Base-by-base conservation (phyloP, 768 basidiomycete species). In the Cytidiella melzeri region DNA sequence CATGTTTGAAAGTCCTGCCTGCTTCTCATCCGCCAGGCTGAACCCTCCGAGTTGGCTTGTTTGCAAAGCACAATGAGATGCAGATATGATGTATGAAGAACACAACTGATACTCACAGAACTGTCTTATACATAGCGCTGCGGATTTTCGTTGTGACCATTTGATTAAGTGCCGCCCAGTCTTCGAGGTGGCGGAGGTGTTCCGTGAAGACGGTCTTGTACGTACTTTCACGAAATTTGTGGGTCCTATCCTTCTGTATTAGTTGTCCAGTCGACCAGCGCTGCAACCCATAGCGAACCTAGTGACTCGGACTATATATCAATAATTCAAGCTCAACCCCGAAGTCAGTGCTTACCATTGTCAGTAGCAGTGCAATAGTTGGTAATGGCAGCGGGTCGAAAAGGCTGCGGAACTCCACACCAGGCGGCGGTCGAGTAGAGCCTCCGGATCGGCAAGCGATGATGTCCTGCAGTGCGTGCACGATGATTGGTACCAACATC, bases 171-270 rank as follows among this genome's bases (percentile, higher is more conserved):
- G 3, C 21, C 23, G 40, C 39, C 47, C 47, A 48, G 11, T 23
- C 40, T 21, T 42, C 18, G 18, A 48, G 47, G 18, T 48, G 47
- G 3, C 3, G 9, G 28, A 48, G 47, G 24, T 48, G 47, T 4
- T 12, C 36, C 4, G 4, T 34, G 47, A 25, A 48, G 11, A 20
- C 11, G 4, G 18, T 20, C 11, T 40, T 11, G 27, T 48, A 48
- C 12, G 18, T 23, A 5, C 19, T 25, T 15, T 48, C 47, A 7
- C 18, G 21, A 34, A 41, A 48, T n/a, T 23, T n/a, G n/a, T n/a
- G n/a, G n/a, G n/a, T n/a, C n/a, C n/a, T 7, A 30, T 36, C 30
- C 30, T 34, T 34, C 15, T 34, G 30, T 34, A 34, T 34, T 15
- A 34, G 30, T 34, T 15, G 30, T 34, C 30, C 30, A 7, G 30